phyloP scores from a whole-genome alignment of 2,329 filamentous ascomycete genomes.

The Beauveria bassiana region DNA sequence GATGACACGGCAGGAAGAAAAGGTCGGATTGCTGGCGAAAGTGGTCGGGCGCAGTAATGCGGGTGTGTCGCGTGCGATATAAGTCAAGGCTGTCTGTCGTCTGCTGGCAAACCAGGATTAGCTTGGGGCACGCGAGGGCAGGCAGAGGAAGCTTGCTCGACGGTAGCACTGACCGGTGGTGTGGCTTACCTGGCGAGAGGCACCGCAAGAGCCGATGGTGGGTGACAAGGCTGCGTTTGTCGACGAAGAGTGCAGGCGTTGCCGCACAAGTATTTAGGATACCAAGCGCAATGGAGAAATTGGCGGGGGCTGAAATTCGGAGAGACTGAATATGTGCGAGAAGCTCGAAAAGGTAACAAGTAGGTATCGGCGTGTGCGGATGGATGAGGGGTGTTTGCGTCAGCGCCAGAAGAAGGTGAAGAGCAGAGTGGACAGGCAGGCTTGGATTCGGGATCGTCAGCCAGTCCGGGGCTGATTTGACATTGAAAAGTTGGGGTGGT shows the following conservation, averaged over 20 bases:
- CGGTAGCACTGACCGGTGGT: background rate
- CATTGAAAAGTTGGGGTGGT: background rate
- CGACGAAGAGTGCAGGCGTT: background rate
- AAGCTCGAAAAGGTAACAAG: background rate
- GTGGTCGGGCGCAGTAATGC: background rate
- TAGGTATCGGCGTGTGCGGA: background rate
- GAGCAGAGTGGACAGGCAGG: background rate
- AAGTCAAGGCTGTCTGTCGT: background rate
- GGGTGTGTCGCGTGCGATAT: slow-evolving; percentile 6
- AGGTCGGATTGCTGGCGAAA: background rate
- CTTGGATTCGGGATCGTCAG: background rate
- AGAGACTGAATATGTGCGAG: background rate
- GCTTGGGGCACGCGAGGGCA: background rate
- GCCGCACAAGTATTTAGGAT: background rate
- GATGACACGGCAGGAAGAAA: background rate
- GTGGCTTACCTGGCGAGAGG: background rate
- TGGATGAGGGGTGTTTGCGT: slow-evolving; percentile 9
- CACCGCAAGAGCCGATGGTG: background rate
- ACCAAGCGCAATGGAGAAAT: background rate
- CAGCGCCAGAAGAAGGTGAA: slow-evolving; percentile 1
- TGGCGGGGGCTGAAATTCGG: background rate
- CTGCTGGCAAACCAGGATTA: slow-evolving; percentile 2
- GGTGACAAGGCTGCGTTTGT: background rate
- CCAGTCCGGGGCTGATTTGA: background rate
- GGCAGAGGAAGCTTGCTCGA: background rate